A percentile compares a stretch with the other conserved stretches of the same genome.
These are phyloP conservation scores for Cytidiella melzeri DNA, from an alignment of 768 basidiomycete genomes.

Conservation along the genomic window DNA sequence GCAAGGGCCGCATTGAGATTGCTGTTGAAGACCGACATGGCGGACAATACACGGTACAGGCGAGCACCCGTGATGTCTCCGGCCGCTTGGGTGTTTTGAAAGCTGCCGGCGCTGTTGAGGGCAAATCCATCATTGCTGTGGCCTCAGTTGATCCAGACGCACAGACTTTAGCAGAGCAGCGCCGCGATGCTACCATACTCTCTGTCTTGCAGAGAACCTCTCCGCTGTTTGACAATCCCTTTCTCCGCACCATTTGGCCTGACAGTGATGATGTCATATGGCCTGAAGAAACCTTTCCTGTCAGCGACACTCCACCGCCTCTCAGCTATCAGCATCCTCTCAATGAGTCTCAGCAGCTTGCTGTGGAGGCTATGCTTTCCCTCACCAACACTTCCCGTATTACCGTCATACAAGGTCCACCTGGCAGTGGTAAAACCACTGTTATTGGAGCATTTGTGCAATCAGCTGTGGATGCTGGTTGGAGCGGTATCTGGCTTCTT, in stretches of 20 bases:
- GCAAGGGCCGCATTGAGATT: constrained; percentile 4
- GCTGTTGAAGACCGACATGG: constrained; percentile 21
- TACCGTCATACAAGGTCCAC: constrained; percentile 28
- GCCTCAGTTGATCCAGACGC: constrained; percentile 48
- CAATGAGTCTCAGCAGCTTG: constrained; percentile 34
- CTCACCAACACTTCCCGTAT: constrained; percentile 29
- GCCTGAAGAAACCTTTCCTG: constrained; percentile 29
- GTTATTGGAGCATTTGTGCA: constrained; percentile 28
- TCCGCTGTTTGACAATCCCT: constrained; percentile 28
- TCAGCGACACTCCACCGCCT: constrained; percentile 15
- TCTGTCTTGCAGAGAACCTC: constrained; percentile 30
- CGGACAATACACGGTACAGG: constrained; percentile 21
- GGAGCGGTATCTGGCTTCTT: constrained; percentile 64
- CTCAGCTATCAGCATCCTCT: constrained; percentile 24
- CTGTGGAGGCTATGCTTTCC: constrained; percentile 34
- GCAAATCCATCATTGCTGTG: constrained; percentile 30
- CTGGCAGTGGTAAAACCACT: constrained; percentile 22
- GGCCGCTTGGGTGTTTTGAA: constrained; percentile 21
- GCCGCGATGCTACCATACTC: constrained; percentile 28
- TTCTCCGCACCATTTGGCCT: constrained; percentile 32
- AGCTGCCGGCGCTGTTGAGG: constrained; percentile 21
- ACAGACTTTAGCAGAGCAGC: constrained; percentile 53
- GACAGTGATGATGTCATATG: constrained; percentile 26
- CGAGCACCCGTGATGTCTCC: constrained; percentile 8
- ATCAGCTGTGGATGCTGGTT: constrained; percentile 21